phyloP scores from a whole-genome alignment of 2,329 filamentous ascomycete species.

The Niveomyces coronatus region DNA sequence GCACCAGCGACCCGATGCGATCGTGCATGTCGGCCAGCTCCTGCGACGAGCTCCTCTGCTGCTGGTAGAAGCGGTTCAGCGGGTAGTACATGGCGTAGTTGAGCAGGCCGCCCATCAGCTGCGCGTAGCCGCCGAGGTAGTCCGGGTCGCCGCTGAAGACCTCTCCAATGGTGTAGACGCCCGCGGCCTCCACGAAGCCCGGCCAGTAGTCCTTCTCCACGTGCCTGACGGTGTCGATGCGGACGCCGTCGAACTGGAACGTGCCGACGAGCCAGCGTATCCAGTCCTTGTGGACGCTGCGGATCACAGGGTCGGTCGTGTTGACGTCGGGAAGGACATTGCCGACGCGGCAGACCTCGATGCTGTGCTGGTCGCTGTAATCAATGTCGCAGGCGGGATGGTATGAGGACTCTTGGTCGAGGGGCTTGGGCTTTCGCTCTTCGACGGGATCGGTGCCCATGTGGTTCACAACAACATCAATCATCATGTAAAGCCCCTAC shows the following conservation, averaged over 20 bases:
- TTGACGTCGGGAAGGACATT: conserved; percentile 50
- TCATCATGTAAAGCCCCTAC: conserved; percentile 43
- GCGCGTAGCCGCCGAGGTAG: conserved; percentile 43
- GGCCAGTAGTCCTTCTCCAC: conserved; percentile 50
- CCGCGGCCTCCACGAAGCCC: conserved; percentile 40
- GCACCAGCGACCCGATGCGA: conserved; percentile 24
- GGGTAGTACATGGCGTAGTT: conserved; percentile 46
- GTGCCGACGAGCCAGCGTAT: conserved; percentile 44
- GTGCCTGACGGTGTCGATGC: conserved; percentile 53
- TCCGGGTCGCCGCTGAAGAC: conserved; percentile 43
- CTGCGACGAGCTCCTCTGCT: conserved; percentile 25
- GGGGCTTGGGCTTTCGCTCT: conserved; percentile 29
- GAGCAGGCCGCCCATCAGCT: conserved; percentile 45
- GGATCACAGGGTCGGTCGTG: conserved; percentile 40
- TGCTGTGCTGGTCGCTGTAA: conserved; percentile 38
- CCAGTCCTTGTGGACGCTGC: conserved; percentile 46
- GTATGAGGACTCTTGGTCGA: conserved; percentile 47
- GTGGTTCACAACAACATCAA: conserved; percentile 51
- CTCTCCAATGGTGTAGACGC: conserved; percentile 51
- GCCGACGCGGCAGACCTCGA: conserved; percentile 42
- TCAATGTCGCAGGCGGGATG: conserved; percentile 49
- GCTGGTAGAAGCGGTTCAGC: conserved; percentile 29
- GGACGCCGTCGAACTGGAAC: conserved; percentile 52
- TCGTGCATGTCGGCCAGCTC: conserved; percentile 29
- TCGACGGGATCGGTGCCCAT: conserved; percentile 43